phyloP scores from a whole-genome alignment of 805 yeast species.

The Saccharomycopsis amapae region DNA sequence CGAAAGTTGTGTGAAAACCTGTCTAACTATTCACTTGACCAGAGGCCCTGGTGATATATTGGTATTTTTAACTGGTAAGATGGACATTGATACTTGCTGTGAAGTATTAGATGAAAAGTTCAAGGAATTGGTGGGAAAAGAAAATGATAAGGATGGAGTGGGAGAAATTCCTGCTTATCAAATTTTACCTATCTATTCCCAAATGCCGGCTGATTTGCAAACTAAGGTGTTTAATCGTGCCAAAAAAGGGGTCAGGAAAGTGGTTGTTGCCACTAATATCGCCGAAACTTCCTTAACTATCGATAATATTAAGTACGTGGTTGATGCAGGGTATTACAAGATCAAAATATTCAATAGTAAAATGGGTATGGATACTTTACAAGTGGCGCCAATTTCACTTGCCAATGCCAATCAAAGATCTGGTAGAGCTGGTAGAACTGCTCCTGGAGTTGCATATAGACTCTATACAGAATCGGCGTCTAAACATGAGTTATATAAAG shows the following conservation, averaged over 20 bases:
- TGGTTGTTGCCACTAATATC: constrained; percentile 89
- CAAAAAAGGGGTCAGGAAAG: constrained; percentile 76
- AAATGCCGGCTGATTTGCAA: constrained; percentile 87
- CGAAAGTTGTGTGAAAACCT: constrained; percentile 66
- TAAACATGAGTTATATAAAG: constrained; percentile 67
- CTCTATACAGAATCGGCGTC: constrained; percentile 83
- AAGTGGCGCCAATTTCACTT: constrained; percentile 79
- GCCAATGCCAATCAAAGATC: constrained; percentile 95
- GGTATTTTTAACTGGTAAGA: constrained; percentile 87
- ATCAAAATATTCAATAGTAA: constrained; percentile 82
- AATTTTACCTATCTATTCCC: constrained; percentile 83
- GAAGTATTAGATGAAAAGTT: constrained; percentile 62
- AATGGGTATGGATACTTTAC: constrained; percentile 84
- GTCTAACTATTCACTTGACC: constrained; percentile 54
- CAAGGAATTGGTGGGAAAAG: constrained; percentile 38
- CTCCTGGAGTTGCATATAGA: constrained; percentile 95
- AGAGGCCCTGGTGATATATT: constrained; percentile 74
- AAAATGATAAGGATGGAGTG: constrained; percentile 22
- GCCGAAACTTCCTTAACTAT: constrained; percentile 97
- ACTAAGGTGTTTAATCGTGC: constrained; percentile 84
- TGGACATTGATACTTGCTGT: constrained; percentile 87
- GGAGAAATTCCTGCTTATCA: constrained; percentile 51
- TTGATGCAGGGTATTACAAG: constrained; percentile 93
- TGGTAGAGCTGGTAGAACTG: constrained; percentile 98
- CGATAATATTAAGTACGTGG: constrained; percentile 84